These are phyloP conservation scores for Xanthoparmelia taractica DNA, from an alignment of 495 filamentous ascomycete species.

Conservation along the genomic window DNA sequence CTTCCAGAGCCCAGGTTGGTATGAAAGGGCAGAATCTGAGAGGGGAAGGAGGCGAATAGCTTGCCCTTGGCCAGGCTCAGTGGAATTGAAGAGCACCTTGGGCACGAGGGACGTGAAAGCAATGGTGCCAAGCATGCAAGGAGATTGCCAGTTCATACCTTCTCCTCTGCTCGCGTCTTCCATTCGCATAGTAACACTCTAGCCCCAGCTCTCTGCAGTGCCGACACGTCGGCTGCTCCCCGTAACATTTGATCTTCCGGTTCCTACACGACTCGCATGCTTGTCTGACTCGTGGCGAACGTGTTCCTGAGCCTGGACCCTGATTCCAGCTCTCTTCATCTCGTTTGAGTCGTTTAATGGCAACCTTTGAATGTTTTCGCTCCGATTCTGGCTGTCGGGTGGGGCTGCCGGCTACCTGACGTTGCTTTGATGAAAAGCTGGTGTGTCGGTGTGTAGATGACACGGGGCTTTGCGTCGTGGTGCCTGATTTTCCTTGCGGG, in stretches of 20 bases:
- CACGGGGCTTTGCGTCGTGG: neutral
- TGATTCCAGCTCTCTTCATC: constrained; percentile 3
- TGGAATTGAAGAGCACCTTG: neutral
- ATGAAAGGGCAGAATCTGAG: neutral
- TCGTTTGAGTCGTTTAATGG: constrained; percentile 15
- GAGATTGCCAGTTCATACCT: constrained; percentile 31
- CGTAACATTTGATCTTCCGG: constrained; percentile 53
- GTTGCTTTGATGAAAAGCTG: neutral
- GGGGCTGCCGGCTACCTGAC: neutral
- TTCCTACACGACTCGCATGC: constrained; percentile 44
- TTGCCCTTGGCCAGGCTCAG: neutral
- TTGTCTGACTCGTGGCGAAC: constrained; percentile 30
- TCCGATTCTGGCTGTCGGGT: neutral
- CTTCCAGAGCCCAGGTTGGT: neutral
- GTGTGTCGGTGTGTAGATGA: neutral
- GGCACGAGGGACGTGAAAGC: neutral
- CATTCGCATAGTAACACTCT: constrained; percentile 48
- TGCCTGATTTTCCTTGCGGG: constrained; percentile 4
- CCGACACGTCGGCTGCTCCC: constrained; percentile 46
- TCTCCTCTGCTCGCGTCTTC: constrained; percentile 50
- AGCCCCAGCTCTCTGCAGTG: constrained; percentile 47
- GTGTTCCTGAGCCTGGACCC: neutral
- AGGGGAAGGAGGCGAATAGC: neutral
- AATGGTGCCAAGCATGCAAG: neutral
- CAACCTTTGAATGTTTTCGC: constrained; percentile 4